Conservation (phyloP, 164 flowering plant genomes). For the Stephania yunnanensis region DNA sequence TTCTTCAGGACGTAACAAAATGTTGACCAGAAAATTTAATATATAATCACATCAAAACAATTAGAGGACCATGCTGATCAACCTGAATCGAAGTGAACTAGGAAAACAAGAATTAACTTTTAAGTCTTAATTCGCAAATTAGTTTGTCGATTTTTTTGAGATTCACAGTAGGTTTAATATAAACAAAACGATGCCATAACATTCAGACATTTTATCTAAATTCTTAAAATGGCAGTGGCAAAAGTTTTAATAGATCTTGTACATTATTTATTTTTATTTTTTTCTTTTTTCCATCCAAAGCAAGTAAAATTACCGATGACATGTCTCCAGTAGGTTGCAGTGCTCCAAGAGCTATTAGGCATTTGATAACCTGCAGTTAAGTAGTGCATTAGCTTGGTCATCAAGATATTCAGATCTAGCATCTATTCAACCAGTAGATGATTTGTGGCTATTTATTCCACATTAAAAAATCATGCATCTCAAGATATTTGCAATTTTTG, state of each 20-base stretch:
- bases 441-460: neutral
- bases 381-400: conserved; percentile 7
- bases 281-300: neutral
- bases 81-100: neutral
- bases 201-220: neutral
- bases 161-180: neutral
- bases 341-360: conserved; percentile 78
- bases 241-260: neutral
- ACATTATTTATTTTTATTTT: too few relatives aligned
- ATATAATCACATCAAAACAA: neutral
- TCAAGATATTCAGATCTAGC: neutral
- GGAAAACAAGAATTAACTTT: neutral
- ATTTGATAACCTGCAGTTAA: conserved; percentile 64
- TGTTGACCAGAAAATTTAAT: neutral
- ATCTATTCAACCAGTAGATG: neutral
- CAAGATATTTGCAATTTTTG: too few relatives aligned
- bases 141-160: neutral
- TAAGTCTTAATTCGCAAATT: neutral
- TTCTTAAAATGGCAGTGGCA: neutral
- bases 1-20: neutral
- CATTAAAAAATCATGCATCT: too few relatives aligned
- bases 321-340: conserved; percentile 95
- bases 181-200: neutral
- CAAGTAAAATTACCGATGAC: conserved; percentile 53
- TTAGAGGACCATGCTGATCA: neutral